These are phyloP conservation scores for Colletotrichum gigasporum DNA, from an alignment of 2,329 filamentous ascomycete species.

Conservation along the genomic window DNA sequence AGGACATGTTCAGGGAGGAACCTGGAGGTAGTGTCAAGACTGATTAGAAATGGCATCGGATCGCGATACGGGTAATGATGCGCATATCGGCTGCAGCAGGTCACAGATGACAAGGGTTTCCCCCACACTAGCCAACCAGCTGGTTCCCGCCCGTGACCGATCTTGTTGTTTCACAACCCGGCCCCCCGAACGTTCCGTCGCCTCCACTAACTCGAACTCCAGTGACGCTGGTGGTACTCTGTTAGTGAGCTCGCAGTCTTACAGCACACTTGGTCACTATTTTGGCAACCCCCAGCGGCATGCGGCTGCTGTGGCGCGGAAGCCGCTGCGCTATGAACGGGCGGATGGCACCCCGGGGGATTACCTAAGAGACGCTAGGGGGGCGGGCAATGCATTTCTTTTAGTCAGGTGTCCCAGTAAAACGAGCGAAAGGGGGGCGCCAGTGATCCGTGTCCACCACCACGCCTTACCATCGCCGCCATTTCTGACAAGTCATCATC, in stretches of 20 bases:
- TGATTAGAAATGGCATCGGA: no score
- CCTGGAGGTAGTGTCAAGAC: no score
- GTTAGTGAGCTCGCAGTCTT: background rate
- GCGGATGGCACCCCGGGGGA: background rate
- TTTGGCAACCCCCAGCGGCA: background rate
- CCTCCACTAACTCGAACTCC: background rate
- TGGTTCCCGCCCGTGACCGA: conserved; percentile 18
- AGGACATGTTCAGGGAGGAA: no score
- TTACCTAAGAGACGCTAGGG: conserved; percentile 23
- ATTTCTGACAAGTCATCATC: no score
- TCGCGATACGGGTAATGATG: background rate
- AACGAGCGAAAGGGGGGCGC: no score
- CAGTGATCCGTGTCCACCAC: no score
- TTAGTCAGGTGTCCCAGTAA: conserved; percentile 16
- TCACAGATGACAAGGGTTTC: conserved; percentile 20
- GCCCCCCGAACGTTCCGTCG: background rate
- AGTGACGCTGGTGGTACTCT: accelerated
- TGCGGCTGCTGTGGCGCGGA: background rate
- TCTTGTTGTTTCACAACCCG: conserved; percentile 9
- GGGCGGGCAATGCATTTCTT: conserved; percentile 1
- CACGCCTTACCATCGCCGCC: background rate
- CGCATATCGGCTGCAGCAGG: background rate
- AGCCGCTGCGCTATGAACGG: background rate
- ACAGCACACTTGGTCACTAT: background rate
- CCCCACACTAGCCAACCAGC: conserved; percentile 15